Evolutionary conservation across 2,329 filamentous ascomycete genomes (phyloP), one percentile per base, ranked within the genome.

Genomic region (Fusarium tanahbumbuense): DNA sequence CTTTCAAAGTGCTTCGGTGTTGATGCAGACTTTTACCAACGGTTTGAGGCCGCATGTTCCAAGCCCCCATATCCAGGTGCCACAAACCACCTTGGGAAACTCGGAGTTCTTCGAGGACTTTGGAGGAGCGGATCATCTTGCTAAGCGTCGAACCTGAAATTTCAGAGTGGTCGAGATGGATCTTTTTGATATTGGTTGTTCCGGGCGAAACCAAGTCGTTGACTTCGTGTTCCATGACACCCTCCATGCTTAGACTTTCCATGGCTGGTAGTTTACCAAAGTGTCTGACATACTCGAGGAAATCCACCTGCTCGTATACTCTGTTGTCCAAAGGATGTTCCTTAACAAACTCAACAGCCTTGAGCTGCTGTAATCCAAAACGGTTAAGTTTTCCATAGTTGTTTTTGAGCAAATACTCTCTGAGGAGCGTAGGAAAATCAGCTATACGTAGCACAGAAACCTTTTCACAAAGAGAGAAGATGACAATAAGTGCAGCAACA

Each of bases 401-500:
- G 13, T 60, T 40, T n/a, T 40, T 59, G 7, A 64, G 53, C 2
- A 71, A 10, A 27, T 57, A 64, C 11, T 64, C 46, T 13, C 48
- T 6, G 3, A 59, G 2, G 2, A 34, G 32, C 6, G 42, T 5
- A 15, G 34, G 47, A 9, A 63, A 49, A 15, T 40, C 20, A 11
- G 37, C 37, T 23, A 68, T 22, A 15, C 42, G 42, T 8, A 68
- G 13, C 11, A 23, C 50, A 8, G 22, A 22, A 1, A 71, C 5
- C 4, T 30, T 42, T 3, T 68, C 45, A 30, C 49, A 71, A 8
- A 68, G 52, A 8, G 41, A 69, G 2, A 72, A 42, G 1, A 72
- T 16, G 3, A 71, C n/a, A 3, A 49, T n/a, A 6, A 50, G 9
- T 2, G 59, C 49, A 12, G 56, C 45, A 8, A 10, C 20, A 25